Conservation (phyloP, 148 eudicot genomes). For the Cornus suecica region DNA sequence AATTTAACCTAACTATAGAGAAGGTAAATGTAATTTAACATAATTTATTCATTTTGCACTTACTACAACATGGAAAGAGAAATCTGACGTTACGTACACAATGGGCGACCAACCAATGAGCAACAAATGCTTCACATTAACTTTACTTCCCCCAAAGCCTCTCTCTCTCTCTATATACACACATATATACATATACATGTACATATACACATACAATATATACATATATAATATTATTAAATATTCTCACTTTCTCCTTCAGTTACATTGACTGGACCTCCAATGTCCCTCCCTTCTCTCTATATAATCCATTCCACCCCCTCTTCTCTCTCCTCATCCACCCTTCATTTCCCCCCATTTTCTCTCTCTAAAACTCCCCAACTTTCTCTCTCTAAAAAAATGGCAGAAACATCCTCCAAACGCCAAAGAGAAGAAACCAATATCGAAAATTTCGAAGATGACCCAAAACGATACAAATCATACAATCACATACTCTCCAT, state of each 20-base stretch:
- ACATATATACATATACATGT: too few relatives aligned
- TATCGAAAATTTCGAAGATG: slow-evolving; percentile 4
- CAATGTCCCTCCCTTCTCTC: background rate
- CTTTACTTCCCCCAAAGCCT: background rate
- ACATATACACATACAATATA: too few relatives aligned
- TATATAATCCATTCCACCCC: slow-evolving; percentile 1
- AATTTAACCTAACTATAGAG: too few relatives aligned
- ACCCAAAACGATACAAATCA: slow-evolving; percentile 44
- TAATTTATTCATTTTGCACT: too few relatives aligned
- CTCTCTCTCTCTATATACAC: background rate
- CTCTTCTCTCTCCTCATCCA: slow-evolving; percentile 9
- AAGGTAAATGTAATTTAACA: too few relatives aligned
- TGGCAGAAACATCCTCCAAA: slow-evolving; percentile 41
- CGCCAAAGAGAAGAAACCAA: slow-evolving; percentile 31
- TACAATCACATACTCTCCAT: slow-evolving; percentile 52
- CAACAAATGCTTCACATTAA: background rate
- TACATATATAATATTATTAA: background rate
- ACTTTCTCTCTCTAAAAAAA: slow-evolving; percentile 6
- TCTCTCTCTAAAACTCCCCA: background rate
- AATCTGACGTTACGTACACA: background rate
- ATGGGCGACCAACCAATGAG: background rate
- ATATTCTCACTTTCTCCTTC: background rate
- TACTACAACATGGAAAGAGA: background rate
- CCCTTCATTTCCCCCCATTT: background rate
- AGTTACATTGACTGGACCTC: background rate